A percentile compares a stretch with the other conserved stretches of the same genome.
Evolutionary conservation across 108 stramenopile species (phyloP).

Genomic region (Skeletonema potamos): DNA sequence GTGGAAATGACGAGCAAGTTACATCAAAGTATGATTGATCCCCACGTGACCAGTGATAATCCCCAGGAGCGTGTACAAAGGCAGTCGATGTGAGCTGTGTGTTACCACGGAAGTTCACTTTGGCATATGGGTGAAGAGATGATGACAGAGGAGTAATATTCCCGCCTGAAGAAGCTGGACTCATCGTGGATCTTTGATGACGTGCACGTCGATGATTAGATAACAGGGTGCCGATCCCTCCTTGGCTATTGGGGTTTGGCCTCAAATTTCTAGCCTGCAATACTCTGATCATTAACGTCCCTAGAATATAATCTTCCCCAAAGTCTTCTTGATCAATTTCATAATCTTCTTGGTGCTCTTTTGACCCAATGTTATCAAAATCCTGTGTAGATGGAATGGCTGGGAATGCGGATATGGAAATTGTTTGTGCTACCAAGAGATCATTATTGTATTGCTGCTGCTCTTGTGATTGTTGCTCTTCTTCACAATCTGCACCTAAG

Average conservation of each 20-base stretch:
- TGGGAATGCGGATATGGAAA: neutral
- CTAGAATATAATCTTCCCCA: conserved; percentile 64
- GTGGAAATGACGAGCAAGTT: conserved; percentile 38
- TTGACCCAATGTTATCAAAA: neutral
- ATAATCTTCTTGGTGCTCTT: neutral
- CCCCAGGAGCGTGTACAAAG: conserved; percentile 43
- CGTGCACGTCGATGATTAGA: conserved; percentile 40
- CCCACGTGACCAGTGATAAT: conserved; percentile 64
- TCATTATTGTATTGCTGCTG: neutral
- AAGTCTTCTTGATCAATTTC: conserved; percentile 3
- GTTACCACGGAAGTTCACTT: conserved; percentile 55
- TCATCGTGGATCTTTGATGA: conserved; percentile 18
- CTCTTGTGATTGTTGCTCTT: neutral
- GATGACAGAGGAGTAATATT: conserved; percentile 6
- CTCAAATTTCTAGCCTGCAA: conserved; percentile 75
- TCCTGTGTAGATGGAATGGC: neutral
- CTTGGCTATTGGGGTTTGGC: conserved; percentile 25
- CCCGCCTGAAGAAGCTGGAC: conserved; percentile 38
- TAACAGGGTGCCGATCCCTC: conserved; percentile 20
- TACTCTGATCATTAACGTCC: conserved; percentile 79
- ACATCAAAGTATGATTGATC: conserved; percentile 88
- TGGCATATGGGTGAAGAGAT: conserved; percentile 52
- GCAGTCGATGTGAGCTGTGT: conserved; percentile 67
- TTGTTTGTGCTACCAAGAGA: neutral
- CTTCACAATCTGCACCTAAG: conserved; percentile 5